Percentiles rank a stretch among this genome's conserved stretches.
Evolutionary conservation across 1,284 basidiomycete genomes (phyloP).

Genomic region (Wallemia hederae): DNA sequence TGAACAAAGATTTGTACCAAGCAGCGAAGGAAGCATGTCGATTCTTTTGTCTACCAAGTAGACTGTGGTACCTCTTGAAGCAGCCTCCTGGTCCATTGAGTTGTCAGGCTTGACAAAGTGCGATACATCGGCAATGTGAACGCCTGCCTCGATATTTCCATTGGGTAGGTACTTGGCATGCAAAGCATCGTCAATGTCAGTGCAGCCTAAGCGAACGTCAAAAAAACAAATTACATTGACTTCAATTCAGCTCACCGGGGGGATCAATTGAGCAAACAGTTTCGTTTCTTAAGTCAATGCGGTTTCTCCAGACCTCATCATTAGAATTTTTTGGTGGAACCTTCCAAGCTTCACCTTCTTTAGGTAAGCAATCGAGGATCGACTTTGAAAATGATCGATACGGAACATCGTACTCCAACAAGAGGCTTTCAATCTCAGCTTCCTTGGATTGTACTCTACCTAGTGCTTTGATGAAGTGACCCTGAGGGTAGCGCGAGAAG

Average conservation of each 20-base stretch:
- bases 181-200: conserved; percentile 97
- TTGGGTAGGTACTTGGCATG: conserved; percentile 69
- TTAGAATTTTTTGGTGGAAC: conserved; percentile 45
- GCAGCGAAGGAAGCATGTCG: conserved; percentile 81
- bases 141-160: conserved; percentile 88
- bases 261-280: conserved; percentile 93
- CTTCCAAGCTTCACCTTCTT: conserved; percentile 70
- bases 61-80: conserved; percentile 81
- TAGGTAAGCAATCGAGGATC: conserved; percentile 67
- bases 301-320: conserved; percentile 41
- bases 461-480: conserved; percentile 80
- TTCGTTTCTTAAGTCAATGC: conserved; percentile 64
- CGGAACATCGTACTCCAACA: conserved; percentile 87
- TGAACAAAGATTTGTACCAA: conserved; percentile 91
- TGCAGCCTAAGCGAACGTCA: conserved; percentile 42
- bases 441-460: conserved; percentile 80
- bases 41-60: conserved; percentile 97
- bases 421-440: conserved; percentile 76
- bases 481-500: conserved; percentile 74
- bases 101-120: conserved; percentile 84
- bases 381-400: conserved; percentile 89
- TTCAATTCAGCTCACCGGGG: conserved; percentile 27
- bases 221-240: background rate
- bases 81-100: conserved; percentile 89
- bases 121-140: conserved; percentile 95